Evolutionary conservation across 2,329 filamentous ascomycete species (phyloP), one percentile per base, ranked within the genome.

Genomic region (Xylaria hypoxylon): DNA sequence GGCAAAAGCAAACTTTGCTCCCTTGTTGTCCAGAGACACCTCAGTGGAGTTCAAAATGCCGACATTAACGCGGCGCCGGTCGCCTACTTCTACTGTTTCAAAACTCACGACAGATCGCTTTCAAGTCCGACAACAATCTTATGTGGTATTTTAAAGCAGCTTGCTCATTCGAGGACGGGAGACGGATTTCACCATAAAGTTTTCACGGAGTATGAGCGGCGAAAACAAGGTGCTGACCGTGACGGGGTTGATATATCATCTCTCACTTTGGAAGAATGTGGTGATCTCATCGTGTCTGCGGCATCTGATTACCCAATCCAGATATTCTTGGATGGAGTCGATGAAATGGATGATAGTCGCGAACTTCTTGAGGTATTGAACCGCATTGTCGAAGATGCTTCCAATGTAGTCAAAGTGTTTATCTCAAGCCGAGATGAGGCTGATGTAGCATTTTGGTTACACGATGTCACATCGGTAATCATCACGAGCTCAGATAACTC

Each of bases 211-310:
- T 19, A 44, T n/a, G 17, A 44, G 3, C 42, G 17, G 42, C 42
- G 42, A 6, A 44, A 44, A 19, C 33, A 56, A 28, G 35, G 15
- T 22, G 22, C 42, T 24, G 17, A 50, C n/a, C 15, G 28, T 38
- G 28, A 59, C 26, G 22, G 56, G 26, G 10, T 52, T 6, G 48
- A 44, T 44, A 44, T 44, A 44, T 44, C 42, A 44, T 4, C 42
- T 19, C 42, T 44, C 13, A 44, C 42, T n/a, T 19, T 44, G 42
- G 42, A 44, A 44, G 42, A 44, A 44, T 19, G 42, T n/a, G 42
- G 42, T 6, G 42, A 44, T 44, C 42, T 44, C n/a, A 44, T 44
- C 5, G 15, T 44, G 17, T 44, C 42, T 19, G 42, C 19, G 42
- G 42, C 42, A 19, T 44, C 42, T 15, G 42, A 44, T 44, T 44